A percentile compares a stretch with the other conserved stretches of the same genome.
Evolutionary conservation across 1,284 basidiomycete species (phyloP).

Genomic region (Salmacisia buchloeana): DNA sequence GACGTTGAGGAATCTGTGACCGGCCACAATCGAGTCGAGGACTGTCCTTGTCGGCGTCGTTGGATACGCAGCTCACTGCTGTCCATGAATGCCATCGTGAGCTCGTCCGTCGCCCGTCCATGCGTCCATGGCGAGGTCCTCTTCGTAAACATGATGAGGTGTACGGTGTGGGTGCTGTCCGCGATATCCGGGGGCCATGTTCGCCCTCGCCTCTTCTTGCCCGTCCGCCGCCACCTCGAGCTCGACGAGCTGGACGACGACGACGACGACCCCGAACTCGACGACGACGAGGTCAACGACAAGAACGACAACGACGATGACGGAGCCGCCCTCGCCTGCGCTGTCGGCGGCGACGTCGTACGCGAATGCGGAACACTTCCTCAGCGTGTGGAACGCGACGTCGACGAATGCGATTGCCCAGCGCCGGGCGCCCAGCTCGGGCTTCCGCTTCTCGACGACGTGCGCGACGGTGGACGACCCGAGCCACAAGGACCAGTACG

Average conservation of each 20-base stretch:
- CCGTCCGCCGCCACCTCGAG: too few species aligned
- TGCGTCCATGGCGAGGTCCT: too few species aligned
- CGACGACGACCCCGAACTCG: not conserved
- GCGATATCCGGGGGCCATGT: too few species aligned
- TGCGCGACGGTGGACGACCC: slow-evolving; percentile 84
- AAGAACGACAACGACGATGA: not conserved
- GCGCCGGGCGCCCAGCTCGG: slow-evolving; percentile 8
- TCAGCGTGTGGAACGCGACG: slow-evolving; percentile 1
- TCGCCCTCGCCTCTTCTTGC: too few species aligned
- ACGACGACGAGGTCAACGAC: not conserved
- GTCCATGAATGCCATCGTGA: too few species aligned
- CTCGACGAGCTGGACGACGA: not conserved
- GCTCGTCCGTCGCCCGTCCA: too few species aligned
- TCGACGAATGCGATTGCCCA: slow-evolving; percentile 1
- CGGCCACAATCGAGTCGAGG: too few species aligned
- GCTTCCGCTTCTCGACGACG: slow-evolving; percentile 63
- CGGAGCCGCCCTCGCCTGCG: not conserved
- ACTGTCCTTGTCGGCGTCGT: too few species aligned
- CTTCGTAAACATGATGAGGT: too few species aligned
- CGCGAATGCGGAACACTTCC: slow-evolving; percentile 2
- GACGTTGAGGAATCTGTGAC: too few species aligned
- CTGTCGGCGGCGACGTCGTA: slow-evolving; percentile 5
- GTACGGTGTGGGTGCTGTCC: too few species aligned
- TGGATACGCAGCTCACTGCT: too few species aligned
- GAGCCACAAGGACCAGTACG: slow-evolving; percentile 88